Base-by-base conservation (phyloP, 78 protist species). In the Blattamonas nauphoetae region DNA sequence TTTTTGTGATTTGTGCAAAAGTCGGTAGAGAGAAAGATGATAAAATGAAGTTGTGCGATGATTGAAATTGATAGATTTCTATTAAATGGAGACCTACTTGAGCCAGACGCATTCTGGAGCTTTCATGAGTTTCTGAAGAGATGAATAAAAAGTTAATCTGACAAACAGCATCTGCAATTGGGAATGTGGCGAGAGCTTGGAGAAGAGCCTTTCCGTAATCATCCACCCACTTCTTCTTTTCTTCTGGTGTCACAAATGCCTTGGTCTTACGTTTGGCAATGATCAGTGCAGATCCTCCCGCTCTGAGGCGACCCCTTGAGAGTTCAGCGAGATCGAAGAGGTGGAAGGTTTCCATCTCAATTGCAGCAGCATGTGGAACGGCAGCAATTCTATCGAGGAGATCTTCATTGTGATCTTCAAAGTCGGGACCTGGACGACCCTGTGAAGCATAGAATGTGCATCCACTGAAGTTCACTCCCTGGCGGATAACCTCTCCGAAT, bases 341-440 rank as follows among this genome's bases (percentile, higher is more conserved):
- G 41, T 79, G 83, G 83, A 79, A 79, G 33, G 83, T 79, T 21
- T 79, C 83, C 83, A 79, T 79, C 41, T 79, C 83, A 21, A 79
- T 79, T 6, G 83, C 6, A 21, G 21, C 41, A 6, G 83, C 21
- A 11, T 36, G 33, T 6, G 83, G 83, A 4, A 79, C 6, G 33
- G 83, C 21, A 21, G 83, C 21, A 21, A 79, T 79, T 21, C 83
- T 4, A 21, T 6, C 21, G 29, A 79, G 41, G 42, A 79, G 4
- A 21, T 6, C 6, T 21, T 79, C 83, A 21, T 79, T 79, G 83
- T 79, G 83, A 21, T 79, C 83, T 11, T 6, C 21, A 21, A 79
- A 79, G 41, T 79, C 42, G 45, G 32, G 6, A 5, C 21, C 83
- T 21, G 83, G 83, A 5, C 83, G 33, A 4, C 83, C 83, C 41